Conservation (phyloP, 2,329 filamentous ascomycete genomes). For the Dactylellina leptospora region DNA sequence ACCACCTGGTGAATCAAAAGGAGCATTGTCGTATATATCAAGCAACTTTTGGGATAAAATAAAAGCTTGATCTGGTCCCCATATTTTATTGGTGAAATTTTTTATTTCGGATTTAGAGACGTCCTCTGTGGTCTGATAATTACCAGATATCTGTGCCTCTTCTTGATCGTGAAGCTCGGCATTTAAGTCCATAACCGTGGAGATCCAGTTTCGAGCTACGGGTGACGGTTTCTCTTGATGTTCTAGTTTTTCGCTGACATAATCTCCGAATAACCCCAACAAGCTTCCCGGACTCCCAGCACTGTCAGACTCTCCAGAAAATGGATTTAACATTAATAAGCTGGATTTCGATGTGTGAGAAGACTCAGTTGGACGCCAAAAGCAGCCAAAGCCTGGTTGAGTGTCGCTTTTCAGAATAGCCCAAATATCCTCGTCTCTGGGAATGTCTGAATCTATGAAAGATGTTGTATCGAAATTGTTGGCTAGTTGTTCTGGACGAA, state of each 20-base stretch:
- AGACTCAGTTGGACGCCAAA: neutral
- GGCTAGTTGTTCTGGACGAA: no score
- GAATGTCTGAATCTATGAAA: no score
- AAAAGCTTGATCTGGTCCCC: neutral
- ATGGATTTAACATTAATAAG: neutral
- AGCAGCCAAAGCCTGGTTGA: no score
- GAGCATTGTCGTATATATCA: neutral
- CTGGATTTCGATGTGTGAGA: neutral
- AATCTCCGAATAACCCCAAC: neutral
- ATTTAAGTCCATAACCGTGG: neutral
- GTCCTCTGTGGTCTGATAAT: neutral
- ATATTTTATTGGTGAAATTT: neutral
- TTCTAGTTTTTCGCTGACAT: neutral
- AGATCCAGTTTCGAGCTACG: neutral
- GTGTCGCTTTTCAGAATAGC: no score
- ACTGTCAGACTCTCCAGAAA: no score
- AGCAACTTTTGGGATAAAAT: slow-evolving; percentile 4
- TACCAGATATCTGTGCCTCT: neutral
- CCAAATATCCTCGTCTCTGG: no score
- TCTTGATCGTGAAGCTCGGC: neutral
- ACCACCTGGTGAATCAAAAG: neutral
- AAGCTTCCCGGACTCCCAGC: neutral
- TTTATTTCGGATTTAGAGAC: neutral
- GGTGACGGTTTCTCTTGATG: neutral
- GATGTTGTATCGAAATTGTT: no score